Conservation (phyloP, 2,329 filamentous ascomycete genomes). For the Dothistroma pini region DNA sequence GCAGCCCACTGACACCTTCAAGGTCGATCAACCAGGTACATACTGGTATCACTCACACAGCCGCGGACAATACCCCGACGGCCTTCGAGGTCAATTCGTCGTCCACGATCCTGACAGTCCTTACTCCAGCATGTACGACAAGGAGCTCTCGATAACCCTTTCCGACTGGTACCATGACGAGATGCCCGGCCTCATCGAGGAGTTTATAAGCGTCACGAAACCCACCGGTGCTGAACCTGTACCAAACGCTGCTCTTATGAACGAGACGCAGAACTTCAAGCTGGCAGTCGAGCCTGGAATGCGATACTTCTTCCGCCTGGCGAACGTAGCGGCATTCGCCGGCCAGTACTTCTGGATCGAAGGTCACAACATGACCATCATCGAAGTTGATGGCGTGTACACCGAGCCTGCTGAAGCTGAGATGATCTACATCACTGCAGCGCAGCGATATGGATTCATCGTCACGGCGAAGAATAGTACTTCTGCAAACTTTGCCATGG, state of each 20-base stretch:
- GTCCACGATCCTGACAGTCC: conserved; percentile 58
- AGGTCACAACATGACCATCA: conserved; percentile 60
- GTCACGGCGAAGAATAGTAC: conserved; percentile 58
- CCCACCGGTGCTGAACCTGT: conserved; percentile 62
- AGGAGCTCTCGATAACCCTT: conserved; percentile 63
- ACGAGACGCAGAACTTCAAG: conserved; percentile 52
- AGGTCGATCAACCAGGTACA: conserved; percentile 49
- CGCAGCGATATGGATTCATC: conserved; percentile 67
- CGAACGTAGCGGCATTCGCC: conserved; percentile 68
- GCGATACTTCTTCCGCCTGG: conserved; percentile 62
- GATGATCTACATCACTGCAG: conserved; percentile 63
- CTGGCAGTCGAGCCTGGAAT: conserved; percentile 49
- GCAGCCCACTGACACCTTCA: background rate
- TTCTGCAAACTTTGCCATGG: conserved; percentile 58
- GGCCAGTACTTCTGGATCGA: conserved; percentile 70
- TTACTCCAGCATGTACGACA: conserved; percentile 52
- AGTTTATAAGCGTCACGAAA: conserved; percentile 54
- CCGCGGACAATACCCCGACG: conserved; percentile 63
- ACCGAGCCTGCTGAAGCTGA: conserved; percentile 58
- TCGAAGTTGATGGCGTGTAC: conserved; percentile 68
- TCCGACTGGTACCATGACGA: conserved; percentile 69
- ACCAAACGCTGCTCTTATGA: conserved; percentile 62
- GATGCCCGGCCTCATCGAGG: conserved; percentile 48
- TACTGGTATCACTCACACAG: conserved; percentile 68
- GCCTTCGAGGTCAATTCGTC: conserved; percentile 63